These are phyloP conservation scores for Hyaloperonospora brassicae DNA, from an alignment of 352 stramenopile species.

Conservation along the genomic window DNA sequence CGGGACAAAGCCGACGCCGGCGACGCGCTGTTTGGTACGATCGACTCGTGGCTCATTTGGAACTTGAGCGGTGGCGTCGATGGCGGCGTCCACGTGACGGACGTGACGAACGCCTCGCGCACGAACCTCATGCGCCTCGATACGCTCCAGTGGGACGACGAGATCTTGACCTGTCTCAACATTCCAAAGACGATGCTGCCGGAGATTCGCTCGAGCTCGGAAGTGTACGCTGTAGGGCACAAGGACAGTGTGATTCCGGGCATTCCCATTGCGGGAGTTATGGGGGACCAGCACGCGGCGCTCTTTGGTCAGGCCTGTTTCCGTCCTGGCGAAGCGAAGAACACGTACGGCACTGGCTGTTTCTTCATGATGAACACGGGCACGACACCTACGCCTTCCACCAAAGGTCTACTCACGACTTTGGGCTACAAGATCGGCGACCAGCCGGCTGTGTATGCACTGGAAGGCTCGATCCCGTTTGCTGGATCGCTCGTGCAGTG, in stretches of 20 bases:
- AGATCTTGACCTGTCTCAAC: slow-evolving; percentile 75
- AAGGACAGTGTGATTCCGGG: slow-evolving; percentile 62
- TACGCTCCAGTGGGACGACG: slow-evolving; percentile 88
- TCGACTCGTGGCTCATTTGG: slow-evolving; percentile 97
- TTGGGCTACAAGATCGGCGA: slow-evolving; percentile 77
- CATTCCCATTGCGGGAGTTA: slow-evolving; percentile 88
- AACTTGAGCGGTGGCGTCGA: slow-evolving; percentile 85
- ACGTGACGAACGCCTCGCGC: slow-evolving; percentile 97
- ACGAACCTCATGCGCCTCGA: slow-evolving; percentile 93
- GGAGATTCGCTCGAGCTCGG: slow-evolving; percentile 87
- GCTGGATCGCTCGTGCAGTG: slow-evolving; percentile 96
- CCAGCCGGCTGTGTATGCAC: slow-evolving; percentile 89
- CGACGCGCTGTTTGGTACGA: slow-evolving; percentile 94
- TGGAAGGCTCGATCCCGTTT: slow-evolving; percentile 96
- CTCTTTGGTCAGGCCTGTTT: slow-evolving; percentile 97
- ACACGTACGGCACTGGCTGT: slow-evolving; percentile 98
- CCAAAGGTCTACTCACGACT: slow-evolving; percentile 94
- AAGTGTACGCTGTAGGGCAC: slow-evolving; percentile 69
- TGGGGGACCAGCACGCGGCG: slow-evolving; percentile 96
- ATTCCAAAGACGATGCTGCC: slow-evolving; percentile 87
- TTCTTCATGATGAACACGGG: slow-evolving; percentile 99
- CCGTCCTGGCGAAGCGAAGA: slow-evolving; percentile 92
- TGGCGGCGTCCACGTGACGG: slow-evolving; percentile 89
- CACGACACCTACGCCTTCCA: slow-evolving; percentile 71
- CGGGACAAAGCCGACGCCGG: slow-evolving; percentile 76